Percentiles rank a stretch among this genome's conserved stretches.
Conservation (phyloP, 2,329 filamentous ascomycete genomes). For the Cordyceps cateniannulata region DNA sequence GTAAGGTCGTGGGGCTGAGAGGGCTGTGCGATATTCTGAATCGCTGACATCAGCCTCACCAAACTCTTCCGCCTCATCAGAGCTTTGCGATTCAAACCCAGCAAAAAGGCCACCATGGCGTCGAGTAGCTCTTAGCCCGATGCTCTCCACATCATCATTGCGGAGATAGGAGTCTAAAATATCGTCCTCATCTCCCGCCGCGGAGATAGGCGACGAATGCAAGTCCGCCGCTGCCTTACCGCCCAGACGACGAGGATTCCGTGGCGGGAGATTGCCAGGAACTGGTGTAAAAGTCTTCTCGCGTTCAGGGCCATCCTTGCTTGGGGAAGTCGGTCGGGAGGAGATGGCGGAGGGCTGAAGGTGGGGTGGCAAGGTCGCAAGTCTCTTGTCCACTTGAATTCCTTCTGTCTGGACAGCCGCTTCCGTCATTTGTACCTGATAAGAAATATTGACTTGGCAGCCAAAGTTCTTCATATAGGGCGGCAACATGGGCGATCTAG, state of each 20-base stretch:
- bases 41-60: slow-evolving; percentile 56
- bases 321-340: slow-evolving; percentile 52
- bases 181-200: slow-evolving; percentile 32
- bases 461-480: slow-evolving; percentile 77
- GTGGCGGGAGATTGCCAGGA: slow-evolving; percentile 48
- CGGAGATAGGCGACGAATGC: slow-evolving; percentile 32
- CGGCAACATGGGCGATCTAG: slow-evolving; percentile 65
- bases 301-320: slow-evolving; percentile 23
- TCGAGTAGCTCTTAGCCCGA: slow-evolving; percentile 61
- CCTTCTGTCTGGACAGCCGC: slow-evolving; percentile 75
- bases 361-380: slow-evolving; percentile 68
- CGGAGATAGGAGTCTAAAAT: slow-evolving; percentile 63
- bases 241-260: slow-evolving; percentile 52
- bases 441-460: slow-evolving; percentile 61
- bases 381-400: slow-evolving; percentile 74
- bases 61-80: slow-evolving; percentile 60
- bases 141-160: slow-evolving; percentile 61
- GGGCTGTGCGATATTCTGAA: slow-evolving; percentile 58
- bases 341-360: slow-evolving; percentile 72
- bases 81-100: slow-evolving; percentile 68
- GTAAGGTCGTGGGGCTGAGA: slow-evolving; percentile 55
- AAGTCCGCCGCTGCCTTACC: slow-evolving; percentile 40
- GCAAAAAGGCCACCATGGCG: slow-evolving; percentile 81
- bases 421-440: slow-evolving; percentile 20
- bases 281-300: slow-evolving; percentile 44